These are phyloP conservation scores for Termitomyces sp. DNA, from an alignment of 768 basidiomycete species.

Conservation along the genomic window DNA sequence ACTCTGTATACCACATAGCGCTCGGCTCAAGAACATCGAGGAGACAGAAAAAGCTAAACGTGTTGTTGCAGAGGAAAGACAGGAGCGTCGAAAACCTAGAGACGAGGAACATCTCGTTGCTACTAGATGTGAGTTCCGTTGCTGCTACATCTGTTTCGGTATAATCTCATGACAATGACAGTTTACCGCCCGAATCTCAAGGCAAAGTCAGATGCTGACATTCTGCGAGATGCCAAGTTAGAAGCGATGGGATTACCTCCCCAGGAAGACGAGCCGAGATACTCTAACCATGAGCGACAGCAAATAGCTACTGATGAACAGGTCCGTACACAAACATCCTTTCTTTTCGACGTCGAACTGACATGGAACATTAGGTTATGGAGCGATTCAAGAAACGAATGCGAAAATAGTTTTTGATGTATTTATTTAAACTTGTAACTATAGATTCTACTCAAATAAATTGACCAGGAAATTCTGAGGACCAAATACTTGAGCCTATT, in stretches of 20 bases:
- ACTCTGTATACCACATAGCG: slow-evolving; percentile 35
- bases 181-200: slow-evolving; percentile 83
- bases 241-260: slow-evolving; percentile 78
- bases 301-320: slow-evolving; percentile 91
- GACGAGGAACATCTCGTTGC: slow-evolving; percentile 86
- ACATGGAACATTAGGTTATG: slow-evolving; percentile 57
- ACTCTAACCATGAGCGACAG: slow-evolving; percentile 48
- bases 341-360: neutral
- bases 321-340: slow-evolving; percentile 36
- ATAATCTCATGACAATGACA: slow-evolving; percentile 23
- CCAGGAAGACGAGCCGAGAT: slow-evolving; percentile 42
- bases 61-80: slow-evolving; percentile 67
- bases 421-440: slow-evolving; percentile 5
- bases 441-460: slow-evolving; percentile 1
- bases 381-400: slow-evolving; percentile 97
- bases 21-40: slow-evolving; percentile 91
- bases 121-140: slow-evolving; percentile 68
- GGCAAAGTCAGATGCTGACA: slow-evolving; percentile 83
- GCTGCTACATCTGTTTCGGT: neutral
- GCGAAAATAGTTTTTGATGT: slow-evolving; percentile 49
- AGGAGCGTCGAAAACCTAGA: slow-evolving; percentile 46
- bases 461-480: neutral
- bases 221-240: slow-evolving; percentile 81
- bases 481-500: neutral
- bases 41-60: slow-evolving; percentile 97